Conservation (phyloP, 345 rosid genomes). For the Bruguiera parviflora region DNA sequence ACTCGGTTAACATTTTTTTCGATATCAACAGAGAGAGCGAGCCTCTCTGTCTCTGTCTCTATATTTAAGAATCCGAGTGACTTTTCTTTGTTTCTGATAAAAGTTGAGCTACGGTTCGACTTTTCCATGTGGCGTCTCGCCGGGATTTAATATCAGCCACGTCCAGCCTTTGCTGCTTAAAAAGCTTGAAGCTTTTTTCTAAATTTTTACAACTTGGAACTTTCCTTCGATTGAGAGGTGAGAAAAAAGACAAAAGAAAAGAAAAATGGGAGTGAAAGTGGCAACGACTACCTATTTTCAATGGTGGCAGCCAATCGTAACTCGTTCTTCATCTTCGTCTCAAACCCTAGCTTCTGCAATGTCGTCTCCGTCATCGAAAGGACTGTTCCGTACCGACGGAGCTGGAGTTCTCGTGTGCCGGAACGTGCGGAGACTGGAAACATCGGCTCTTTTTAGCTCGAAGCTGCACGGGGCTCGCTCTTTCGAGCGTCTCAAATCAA, state of each 20-base stretch:
- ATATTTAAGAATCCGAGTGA: neutral
- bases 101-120: conserved; percentile 30
- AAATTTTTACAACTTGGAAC: neutral
- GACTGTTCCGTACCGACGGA: conserved; percentile 35
- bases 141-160: conserved; percentile 2
- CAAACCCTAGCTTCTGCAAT: conserved; percentile 56
- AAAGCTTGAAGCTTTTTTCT: neutral
- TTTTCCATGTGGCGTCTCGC: conserved; percentile 23
- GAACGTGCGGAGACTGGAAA: conserved; percentile 39
- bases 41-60: neutral
- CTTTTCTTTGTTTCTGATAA: conserved; percentile 2
- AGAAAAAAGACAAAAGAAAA: neutral
- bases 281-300: conserved; percentile 48
- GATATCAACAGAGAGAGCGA: neutral
- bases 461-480: conserved; percentile 47
- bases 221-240: too few species aligned
- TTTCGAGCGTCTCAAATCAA: conserved; percentile 33
- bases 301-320: conserved; percentile 52
- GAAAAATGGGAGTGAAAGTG: conserved; percentile 64
- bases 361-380: conserved; percentile 49
- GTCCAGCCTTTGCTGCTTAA: too few species aligned
- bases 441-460: conserved; percentile 43
- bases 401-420: conserved; percentile 31
- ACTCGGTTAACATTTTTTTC: neutral
- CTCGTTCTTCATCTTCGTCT: conserved; percentile 53